Conservation (phyloP, 345 rosid species). For the Hevea brasiliensis region DNA sequence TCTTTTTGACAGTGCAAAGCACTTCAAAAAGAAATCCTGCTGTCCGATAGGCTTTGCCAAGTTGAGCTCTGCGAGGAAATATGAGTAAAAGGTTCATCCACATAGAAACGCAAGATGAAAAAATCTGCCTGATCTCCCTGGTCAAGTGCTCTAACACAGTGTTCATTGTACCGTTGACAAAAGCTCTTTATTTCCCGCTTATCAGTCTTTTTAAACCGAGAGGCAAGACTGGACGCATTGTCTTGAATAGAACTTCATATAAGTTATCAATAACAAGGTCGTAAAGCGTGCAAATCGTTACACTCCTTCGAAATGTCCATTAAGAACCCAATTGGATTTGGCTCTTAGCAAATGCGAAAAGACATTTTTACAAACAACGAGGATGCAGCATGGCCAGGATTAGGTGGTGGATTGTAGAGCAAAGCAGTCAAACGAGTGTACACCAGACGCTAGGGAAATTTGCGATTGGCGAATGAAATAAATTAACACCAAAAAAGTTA, state of each 20-base stretch:
- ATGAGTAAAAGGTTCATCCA: conserved; percentile 1
- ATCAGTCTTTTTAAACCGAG: conserved; percentile 90
- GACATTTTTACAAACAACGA: too few relatives aligned
- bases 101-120: background rate
- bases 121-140: conserved; percentile 91
- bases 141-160: conserved; percentile 84
- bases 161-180: conserved; percentile 88
- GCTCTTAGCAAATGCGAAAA: too few relatives aligned
- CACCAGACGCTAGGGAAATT: too few relatives aligned
- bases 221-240: conserved; percentile 92
- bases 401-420: too few relatives aligned
- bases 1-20: conserved; percentile 93
- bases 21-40: conserved; percentile 99
- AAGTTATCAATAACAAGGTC: too few relatives aligned
- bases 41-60: conserved; percentile 96
- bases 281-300: too few relatives aligned
- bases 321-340: too few relatives aligned
- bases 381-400: too few relatives aligned
- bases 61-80: conserved; percentile 76
- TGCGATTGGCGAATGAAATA: too few relatives aligned
- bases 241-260: conserved; percentile 47
- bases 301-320: too few relatives aligned
- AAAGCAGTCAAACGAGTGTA: too few relatives aligned
- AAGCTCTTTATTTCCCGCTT: conserved; percentile 91
- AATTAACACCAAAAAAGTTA: too few relatives aligned